Base-by-base conservation (phyloP, 306 rosid species). In the Vigna radiata region DNA sequence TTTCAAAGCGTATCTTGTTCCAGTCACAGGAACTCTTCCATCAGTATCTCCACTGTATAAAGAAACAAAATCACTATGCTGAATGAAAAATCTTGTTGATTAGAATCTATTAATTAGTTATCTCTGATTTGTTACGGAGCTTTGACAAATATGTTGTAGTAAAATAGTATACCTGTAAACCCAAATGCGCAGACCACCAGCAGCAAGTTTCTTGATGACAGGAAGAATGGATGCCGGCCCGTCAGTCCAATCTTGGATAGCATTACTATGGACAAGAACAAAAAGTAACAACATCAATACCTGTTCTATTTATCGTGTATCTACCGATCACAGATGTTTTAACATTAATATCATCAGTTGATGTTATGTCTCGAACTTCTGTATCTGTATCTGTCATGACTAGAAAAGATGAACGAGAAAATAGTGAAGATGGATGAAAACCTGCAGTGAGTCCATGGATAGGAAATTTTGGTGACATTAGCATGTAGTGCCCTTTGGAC, bases 161-260 rank as follows among this genome's bases (percentile, higher is more conserved):
- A 19, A 19, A 6, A 14, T 1, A 25, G 36, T 8, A 16, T 83
- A 93, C 95, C 95, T 93, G 68, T 79, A 93, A 84, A 93, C 76
- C 98, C 98, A 93, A 36, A 93, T 19, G 14, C 98, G 90, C 52
- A 93, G 71, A 25, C 98, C 97, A 1, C 90, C 90, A 4, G 78
- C 90, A 23, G 87, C 70, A 47, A 93, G 96, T 86, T 89, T 93
- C 52, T 65, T 81, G 18, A 93, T 79, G 6, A 83, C 67, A 8
- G 97, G 97, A 62, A 93, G 98, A 64, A 87, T 68, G 13, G 98
- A 93, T 0, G 68, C 18, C 5, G 96, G 91, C 21, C 93, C 53
- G 12, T 88, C 98, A 4, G 72, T 78, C 98, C 97, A 91, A 60
- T 67, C 53, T n/a, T 77, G 10, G 41, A 93, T 88, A 10, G 70